Evolutionary conservation across 768 basidiomycete genomes (phyloP), one percentile per base, ranked within the genome.

Genomic region (Boletus patriciae): DNA sequence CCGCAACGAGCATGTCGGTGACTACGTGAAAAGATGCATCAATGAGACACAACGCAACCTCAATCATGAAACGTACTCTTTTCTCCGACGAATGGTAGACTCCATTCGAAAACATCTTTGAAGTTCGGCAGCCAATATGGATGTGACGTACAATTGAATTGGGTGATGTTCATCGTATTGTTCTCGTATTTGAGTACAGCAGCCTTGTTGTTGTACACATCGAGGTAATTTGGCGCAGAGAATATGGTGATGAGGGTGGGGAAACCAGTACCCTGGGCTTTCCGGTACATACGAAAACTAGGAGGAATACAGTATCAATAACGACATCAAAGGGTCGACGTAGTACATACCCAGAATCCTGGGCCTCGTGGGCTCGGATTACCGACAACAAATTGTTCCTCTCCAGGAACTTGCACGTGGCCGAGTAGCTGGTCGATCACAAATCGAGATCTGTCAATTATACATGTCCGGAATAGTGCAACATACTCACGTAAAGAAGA

Each of bases 41-140:
- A 33, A 47, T 33, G 43, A 42, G 48, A 21, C 19, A 21, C 18
- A 10, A 5, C 8, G 18, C 23, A 19, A 21, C 13, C 2, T 25
- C 18, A 21, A 16, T 27, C n/a, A 48, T 27, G 11, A 46, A 48
- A 13, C 19, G 12, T 59, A 95, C 95, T 97, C 77, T 98, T 98
- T 61, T 92, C 87, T 50, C 94, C 95, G 6, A 98, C 94, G 69
- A 98, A 98, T 0, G 96, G 96, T 54, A 98, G 71, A 80, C 90
- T 92, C 96, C 95, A 98, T 12, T 94, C 96, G 70, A 98, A 98
- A 31, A 93, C 94, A 67, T 98, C 92, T 84, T 95, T 95, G 65
- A 97, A 97, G 75, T 97, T 97, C 0, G 95, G 95, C 31, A 98
- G 71, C 93, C 94, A 95, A 72, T 92, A 97, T 5, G 92, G 92